A percentile compares a stretch with the other conserved stretches of the same genome.
phyloP scores from a whole-genome alignment of 1,284 basidiomycete genomes.

The Meira miltonrushii region DNA sequence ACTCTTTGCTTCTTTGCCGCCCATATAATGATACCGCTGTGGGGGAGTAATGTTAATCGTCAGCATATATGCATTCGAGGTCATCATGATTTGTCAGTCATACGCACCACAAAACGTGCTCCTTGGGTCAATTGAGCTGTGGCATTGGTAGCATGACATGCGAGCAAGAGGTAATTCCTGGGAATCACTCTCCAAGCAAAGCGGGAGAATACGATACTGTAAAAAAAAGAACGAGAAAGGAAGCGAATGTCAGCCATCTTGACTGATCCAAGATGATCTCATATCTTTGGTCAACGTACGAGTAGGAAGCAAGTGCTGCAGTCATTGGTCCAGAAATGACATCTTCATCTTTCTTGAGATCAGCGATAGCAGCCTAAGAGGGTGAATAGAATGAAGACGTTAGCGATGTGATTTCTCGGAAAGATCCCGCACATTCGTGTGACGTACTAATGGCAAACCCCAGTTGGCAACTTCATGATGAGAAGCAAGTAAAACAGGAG shows the following conservation, averaged over 20 bases:
- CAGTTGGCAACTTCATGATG: conserved; percentile 34
- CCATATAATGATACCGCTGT: conserved; percentile 42
- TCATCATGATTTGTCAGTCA: background rate
- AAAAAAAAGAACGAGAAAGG: background rate
- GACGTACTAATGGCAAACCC: conserved; percentile 39
- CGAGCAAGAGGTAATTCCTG: conserved; percentile 49
- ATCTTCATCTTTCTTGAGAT: conserved; percentile 47
- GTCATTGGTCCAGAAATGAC: conserved; percentile 50
- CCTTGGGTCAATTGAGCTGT: conserved; percentile 42
- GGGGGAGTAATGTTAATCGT: background rate
- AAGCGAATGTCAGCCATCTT: background rate
- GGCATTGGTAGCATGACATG: conserved; percentile 48
- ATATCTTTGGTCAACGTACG: conserved; percentile 14
- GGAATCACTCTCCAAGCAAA: conserved; percentile 51
- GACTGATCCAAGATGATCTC: no score
- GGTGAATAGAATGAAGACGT: background rate
- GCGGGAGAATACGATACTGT: conserved; percentile 45
- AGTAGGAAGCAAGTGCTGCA: conserved; percentile 41
- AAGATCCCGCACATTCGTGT: background rate
- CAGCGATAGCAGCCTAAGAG: conserved; percentile 38
- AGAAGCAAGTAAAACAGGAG: background rate
- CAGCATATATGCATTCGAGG: conserved; percentile 8
- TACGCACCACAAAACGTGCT: conserved; percentile 40
- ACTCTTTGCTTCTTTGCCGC: conserved; percentile 30
- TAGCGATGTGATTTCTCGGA: background rate